Evolutionary conservation across 768 basidiomycete genomes (phyloP), one percentile per base, ranked within the genome.

Genomic region (Phaffia tasmanica): DNA sequence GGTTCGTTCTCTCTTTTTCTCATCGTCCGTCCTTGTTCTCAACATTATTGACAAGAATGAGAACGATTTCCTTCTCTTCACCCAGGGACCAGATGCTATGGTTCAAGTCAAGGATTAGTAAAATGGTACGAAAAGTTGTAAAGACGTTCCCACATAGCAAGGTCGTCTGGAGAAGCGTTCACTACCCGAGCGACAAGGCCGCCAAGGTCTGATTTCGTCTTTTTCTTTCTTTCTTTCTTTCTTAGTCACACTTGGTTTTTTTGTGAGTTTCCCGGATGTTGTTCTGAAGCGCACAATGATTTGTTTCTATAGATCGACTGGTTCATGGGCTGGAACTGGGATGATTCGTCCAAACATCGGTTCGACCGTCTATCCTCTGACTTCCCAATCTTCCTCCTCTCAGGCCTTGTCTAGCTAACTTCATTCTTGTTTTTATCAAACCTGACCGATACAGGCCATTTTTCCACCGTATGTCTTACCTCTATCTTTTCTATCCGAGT

Each of bases 251-350:
- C 35, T 42, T 42, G 35, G 6, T 25, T 55, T 62, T 53, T 1
- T 30, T 48, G 23, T 19, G 18, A 47, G 42, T 0, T 48, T 1
- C 23, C 0, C 25, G 9, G 30, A 29, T 9, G n/a, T 19, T 27
- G 42, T 25, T 23, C 27, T 27, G 62, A 55, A 35, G 50, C 30
- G 53, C 19, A 32, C 11, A n/a, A 27, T 47, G 4, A 11, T 27
- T 2, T 57, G 6, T 29, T 47, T 18, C 3, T 14, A 18, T 29
- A 64, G 65, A 49, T 67, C 53, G 66, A 67, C 23, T 67, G 59
- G 54, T 67, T 67, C 60, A 67, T 67, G 65, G 64, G 67, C 25
- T 69, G 67, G 67, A 69, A 69, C n/a, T 57, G 56, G 30, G 58
- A 56, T 46, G 62, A 69, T 32, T 42, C 58, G 23, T 29, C 35